phyloP scores from a whole-genome alignment of 352 stramenopile species.

The Globisporangium uncinulatum region DNA sequence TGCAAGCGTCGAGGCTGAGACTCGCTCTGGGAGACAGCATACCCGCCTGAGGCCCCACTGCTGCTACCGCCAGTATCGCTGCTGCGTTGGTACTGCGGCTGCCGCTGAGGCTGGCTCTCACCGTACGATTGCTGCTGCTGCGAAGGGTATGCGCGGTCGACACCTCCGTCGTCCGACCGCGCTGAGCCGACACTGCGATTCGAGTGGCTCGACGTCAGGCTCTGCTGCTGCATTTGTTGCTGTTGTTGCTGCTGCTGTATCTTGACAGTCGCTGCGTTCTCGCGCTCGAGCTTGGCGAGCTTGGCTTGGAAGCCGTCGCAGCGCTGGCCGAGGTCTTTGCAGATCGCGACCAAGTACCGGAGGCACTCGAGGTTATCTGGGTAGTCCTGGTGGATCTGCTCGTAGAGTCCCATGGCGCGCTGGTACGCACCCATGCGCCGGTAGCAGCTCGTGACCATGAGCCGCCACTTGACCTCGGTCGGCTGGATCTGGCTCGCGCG shows the following conservation, averaged over 20 bases:
- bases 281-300: slow-evolving; percentile 86
- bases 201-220: slow-evolving; percentile 9
- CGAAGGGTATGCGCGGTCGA: slow-evolving; percentile 16
- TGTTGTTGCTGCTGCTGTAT: slow-evolving; percentile 19
- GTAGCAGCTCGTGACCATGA: slow-evolving; percentile 97
- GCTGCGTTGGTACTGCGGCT: slow-evolving; percentile 25
- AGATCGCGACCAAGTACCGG: slow-evolving; percentile 90
- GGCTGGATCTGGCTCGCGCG: slow-evolving; percentile 93
- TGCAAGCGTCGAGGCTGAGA: slow-evolving; percentile 20
- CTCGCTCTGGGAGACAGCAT: slow-evolving; percentile 1
- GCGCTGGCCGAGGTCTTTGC: slow-evolving; percentile 90
- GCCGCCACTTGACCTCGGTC: slow-evolving; percentile 94
- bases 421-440: slow-evolving; percentile 92
- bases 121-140: slow-evolving; percentile 23
- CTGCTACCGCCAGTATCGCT: slow-evolving; percentile 12
- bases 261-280: slow-evolving; percentile 31
- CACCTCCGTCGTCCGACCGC: slow-evolving; percentile 24
- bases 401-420: slow-evolving; percentile 91
- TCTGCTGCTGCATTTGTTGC: slow-evolving; percentile 18
- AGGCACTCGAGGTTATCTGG: slow-evolving; percentile 93
- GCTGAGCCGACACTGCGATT: slow-evolving; percentile 15
- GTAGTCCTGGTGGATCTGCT: slow-evolving; percentile 93
- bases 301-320: slow-evolving; percentile 93
- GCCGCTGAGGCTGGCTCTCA: slow-evolving; percentile 18
- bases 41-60: slow-evolving; percentile 1